These are phyloP conservation scores for Pilaira anomala DNA, from an alignment of 192 early-diverging fungal species.

Conservation along the genomic window DNA sequence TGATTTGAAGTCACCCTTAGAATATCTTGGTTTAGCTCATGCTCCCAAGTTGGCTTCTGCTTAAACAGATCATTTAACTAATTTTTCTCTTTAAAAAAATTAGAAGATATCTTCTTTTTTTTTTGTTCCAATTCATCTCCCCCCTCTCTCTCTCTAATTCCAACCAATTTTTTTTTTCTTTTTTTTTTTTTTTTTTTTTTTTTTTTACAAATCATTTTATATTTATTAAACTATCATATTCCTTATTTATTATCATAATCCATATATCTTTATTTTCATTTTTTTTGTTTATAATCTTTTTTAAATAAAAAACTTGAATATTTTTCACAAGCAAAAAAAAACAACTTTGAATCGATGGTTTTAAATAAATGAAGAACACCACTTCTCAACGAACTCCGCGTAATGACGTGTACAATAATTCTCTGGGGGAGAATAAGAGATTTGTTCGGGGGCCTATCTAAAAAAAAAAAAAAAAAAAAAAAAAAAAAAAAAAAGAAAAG, in stretches of 20 bases:
- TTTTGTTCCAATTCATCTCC: too few relatives aligned
- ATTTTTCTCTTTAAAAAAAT: too few relatives aligned
- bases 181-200: neutral
- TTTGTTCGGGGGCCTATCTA: neutral
- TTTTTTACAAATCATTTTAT: neutral
- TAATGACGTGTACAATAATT: neutral
- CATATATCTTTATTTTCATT: neutral
- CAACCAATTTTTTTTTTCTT: neutral
- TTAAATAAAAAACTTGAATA: too few relatives aligned
- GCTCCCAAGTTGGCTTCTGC: slow-evolving; percentile 18
- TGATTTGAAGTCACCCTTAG: slow-evolving; percentile 30
- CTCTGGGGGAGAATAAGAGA: neutral
- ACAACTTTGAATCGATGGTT: too few relatives aligned
- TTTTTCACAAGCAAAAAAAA: too few relatives aligned
- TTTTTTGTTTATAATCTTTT: too few relatives aligned
- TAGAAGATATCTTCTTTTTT: too few relatives aligned
- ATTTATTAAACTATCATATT: neutral
- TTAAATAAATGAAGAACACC: too few relatives aligned
- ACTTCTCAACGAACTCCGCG: too few relatives aligned
- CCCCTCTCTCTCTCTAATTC: too few relatives aligned
- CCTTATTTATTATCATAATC: neutral
- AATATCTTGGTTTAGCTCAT: slow-evolving; percentile 27
- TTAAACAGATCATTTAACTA: neutral
- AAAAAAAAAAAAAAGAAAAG: neutral
- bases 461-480: neutral